phyloP scores from a whole-genome alignment of 1,284 basidiomycete genomes.

The Boletellus dicymbophilus region DNA sequence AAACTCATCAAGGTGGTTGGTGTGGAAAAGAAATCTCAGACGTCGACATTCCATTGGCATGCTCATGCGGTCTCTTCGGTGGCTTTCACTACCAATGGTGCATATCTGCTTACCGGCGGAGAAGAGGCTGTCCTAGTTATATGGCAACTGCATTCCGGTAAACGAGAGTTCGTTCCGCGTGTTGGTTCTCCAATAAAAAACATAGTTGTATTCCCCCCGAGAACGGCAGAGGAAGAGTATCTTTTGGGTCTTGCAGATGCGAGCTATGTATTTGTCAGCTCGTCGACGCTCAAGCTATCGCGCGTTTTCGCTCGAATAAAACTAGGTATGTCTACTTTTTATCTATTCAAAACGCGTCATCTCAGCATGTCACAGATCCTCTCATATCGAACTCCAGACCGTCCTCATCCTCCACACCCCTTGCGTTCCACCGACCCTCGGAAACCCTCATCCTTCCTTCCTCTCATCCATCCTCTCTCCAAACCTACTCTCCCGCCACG shows the following conservation, averaged over 20 bases:
- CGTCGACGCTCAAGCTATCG: constrained; percentile 71
- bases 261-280: constrained; percentile 77
- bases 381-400: constrained; percentile 40
- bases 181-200: constrained; percentile 87
- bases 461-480: constrained; percentile 93
- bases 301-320: constrained; percentile 81
- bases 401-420: constrained; percentile 49
- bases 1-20: constrained; percentile 52
- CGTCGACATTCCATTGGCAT: constrained; percentile 95
- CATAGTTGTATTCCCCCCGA: constrained; percentile 56
- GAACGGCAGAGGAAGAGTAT: constrained; percentile 79
- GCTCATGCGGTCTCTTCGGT: constrained; percentile 93
- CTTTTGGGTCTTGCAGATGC: constrained; percentile 85
- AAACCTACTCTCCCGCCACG: constrained; percentile 81
- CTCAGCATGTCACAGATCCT: constrained; percentile 42
- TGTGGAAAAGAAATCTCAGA: constrained; percentile 76
- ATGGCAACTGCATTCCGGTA: constrained; percentile 89
- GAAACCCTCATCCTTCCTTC: constrained; percentile 87
- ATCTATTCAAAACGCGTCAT: neutral
- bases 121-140: constrained; percentile 96
- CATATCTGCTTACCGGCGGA: constrained; percentile 93
- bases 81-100: constrained; percentile 88
- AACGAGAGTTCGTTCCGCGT: constrained; percentile 90
- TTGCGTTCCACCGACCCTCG: constrained; percentile 72
- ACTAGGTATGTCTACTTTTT: constrained; percentile 53